These are phyloP conservation scores for Purpureocillium takamizusanense DNA, from an alignment of 2,329 filamentous ascomycete genomes.

Conservation along the genomic window DNA sequence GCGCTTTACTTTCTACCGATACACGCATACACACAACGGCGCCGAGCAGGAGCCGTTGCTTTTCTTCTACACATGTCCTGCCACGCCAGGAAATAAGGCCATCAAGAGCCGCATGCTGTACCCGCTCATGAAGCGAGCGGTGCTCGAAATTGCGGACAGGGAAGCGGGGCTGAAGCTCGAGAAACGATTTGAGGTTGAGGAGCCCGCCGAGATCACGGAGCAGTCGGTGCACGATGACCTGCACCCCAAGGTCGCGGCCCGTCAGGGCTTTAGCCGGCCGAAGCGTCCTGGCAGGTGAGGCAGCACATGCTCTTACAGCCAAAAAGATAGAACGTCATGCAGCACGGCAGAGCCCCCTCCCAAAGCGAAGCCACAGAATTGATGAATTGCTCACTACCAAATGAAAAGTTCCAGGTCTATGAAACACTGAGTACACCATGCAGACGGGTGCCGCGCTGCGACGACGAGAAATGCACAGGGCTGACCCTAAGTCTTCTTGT, in stretches of 20 bases:
- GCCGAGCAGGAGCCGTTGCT: slow-evolving; percentile 50
- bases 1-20: slow-evolving; percentile 70
- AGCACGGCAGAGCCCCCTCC: slow-evolving; percentile 1
- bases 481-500: not conserved
- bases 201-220: slow-evolving; percentile 63
- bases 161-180: slow-evolving; percentile 58
- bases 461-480: not conserved
- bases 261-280: slow-evolving; percentile 65
- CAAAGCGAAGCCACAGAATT: no score
- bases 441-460: no score
- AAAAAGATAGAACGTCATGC: not conserved
- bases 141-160: slow-evolving; percentile 54
- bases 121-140: slow-evolving; percentile 59
- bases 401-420: no score
- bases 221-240: slow-evolving; percentile 56
- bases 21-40: slow-evolving; percentile 47
- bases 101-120: slow-evolving; percentile 85
- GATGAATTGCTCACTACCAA: no score
- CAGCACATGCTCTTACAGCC: not conserved
- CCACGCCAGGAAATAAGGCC: slow-evolving; percentile 51
- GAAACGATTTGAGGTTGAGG: slow-evolving; percentile 62
- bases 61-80: slow-evolving; percentile 77
- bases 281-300: slow-evolving; percentile 64
- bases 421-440: no score
- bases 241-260: slow-evolving; percentile 56